Evolutionary conservation across 164 flowering plant genomes (phyloP).

Genomic region (Saururus chinensis): DNA sequence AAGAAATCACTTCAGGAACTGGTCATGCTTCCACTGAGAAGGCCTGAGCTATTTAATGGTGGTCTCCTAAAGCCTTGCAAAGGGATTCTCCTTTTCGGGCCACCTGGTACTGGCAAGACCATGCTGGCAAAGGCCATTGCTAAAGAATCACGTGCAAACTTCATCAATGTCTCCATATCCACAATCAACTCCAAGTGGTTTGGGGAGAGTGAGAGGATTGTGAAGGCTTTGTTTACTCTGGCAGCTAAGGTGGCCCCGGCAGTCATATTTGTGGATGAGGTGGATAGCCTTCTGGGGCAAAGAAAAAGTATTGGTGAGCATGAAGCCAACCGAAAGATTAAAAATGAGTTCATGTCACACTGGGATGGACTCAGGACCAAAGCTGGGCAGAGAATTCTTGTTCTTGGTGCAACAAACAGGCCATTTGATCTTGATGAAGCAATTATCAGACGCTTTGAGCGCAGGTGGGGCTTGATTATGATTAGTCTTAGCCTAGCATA

Average conservation of each 20-base stretch:
- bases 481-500: background rate
- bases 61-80: slow-evolving; percentile 91
- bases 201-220: slow-evolving; percentile 99
- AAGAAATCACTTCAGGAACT: slow-evolving; percentile 97
- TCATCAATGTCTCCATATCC: slow-evolving; percentile 97
- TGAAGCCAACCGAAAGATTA: slow-evolving; percentile 95
- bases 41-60: slow-evolving; percentile 91
- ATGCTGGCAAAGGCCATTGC: slow-evolving; percentile 99
- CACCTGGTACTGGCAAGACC: slow-evolving; percentile 97
- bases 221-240: slow-evolving; percentile 77
- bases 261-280: slow-evolving; percentile 90
- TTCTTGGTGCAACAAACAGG: slow-evolving; percentile 94
- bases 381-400: slow-evolving; percentile 73
- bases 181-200: slow-evolving; percentile 98
- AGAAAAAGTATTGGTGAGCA: slow-evolving; percentile 83
- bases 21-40: slow-evolving; percentile 90
- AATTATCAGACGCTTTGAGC: slow-evolving; percentile 88
- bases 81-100: slow-evolving; percentile 89
- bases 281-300: slow-evolving; percentile 98
- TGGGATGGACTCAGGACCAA: slow-evolving; percentile 93
- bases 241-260: slow-evolving; percentile 96
- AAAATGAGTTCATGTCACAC: slow-evolving; percentile 96
- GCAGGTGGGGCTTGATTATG: slow-evolving; percentile 40
- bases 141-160: slow-evolving; percentile 92
- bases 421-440: slow-evolving; percentile 99